Percentiles rank a stretch among this genome's conserved stretches.
Evolutionary conservation across 2,329 filamentous ascomycete species (phyloP).

Genomic region (Pyrenophora teres): DNA sequence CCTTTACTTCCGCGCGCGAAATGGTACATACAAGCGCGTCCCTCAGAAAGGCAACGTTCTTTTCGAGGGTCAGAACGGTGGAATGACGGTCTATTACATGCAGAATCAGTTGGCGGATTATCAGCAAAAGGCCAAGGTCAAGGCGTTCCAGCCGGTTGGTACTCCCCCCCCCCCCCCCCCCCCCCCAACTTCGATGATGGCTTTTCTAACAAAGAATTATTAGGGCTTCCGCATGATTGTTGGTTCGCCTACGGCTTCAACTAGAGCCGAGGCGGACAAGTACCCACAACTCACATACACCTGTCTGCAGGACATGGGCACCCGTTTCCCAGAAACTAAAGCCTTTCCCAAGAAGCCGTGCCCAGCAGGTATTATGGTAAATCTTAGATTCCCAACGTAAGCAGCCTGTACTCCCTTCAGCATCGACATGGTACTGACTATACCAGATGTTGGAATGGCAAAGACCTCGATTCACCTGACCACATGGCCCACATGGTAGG

Average conservation of each 20-base stretch:
- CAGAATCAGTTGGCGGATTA: conserved; percentile 34
- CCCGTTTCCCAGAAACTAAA: conserved; percentile 48
- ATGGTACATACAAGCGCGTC: conserved; percentile 35
- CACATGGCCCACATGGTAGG: conserved; percentile 30
- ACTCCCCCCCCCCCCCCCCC: too few species aligned
- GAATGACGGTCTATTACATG: conserved; percentile 41
- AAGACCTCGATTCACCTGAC: conserved; percentile 31
- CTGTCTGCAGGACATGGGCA: conserved; percentile 49
- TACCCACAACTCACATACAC: conserved; percentile 55
- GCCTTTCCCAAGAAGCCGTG: conserved; percentile 50
- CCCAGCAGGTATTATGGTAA: conserved; percentile 51
- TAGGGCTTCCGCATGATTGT: conserved; percentile 37
- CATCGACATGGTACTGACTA: neutral
- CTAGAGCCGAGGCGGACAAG: conserved; percentile 41
- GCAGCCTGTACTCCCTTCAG: neutral
- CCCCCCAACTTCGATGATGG: too few species aligned
- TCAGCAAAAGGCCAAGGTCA: conserved; percentile 45
- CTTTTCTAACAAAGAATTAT: neutral
- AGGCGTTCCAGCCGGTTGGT: conserved; percentile 46
- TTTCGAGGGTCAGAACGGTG: conserved; percentile 35
- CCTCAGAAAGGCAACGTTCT: conserved; percentile 29
- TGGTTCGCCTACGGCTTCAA: conserved; percentile 29
- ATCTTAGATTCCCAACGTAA: conserved; percentile 48
- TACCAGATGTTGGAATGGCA: conserved; percentile 52
- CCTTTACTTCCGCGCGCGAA: conserved; percentile 30